Evolutionary conservation across 179 eudicot genomes (phyloP).

Genomic region (Pouteria campechiana): DNA sequence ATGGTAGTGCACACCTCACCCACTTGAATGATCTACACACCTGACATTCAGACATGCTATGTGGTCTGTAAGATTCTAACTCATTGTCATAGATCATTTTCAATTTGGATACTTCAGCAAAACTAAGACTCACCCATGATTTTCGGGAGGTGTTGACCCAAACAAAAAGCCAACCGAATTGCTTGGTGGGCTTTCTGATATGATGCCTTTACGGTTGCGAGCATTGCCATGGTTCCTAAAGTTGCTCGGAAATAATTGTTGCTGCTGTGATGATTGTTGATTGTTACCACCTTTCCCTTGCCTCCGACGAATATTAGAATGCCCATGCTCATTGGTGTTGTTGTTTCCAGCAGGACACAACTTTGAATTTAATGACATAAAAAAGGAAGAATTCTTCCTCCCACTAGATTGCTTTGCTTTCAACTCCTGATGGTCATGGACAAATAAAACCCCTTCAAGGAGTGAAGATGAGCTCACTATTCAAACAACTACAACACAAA

Average conservation of each 20-base stretch:
- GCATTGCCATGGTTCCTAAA: conserved; percentile 49
- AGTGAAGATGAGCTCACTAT: not conserved
- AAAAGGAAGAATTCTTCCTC: conserved; percentile 24
- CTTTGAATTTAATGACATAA: conserved; percentile 13
- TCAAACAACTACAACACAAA: too few species aligned
- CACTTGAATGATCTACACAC: too few species aligned
- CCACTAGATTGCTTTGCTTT: conserved; percentile 46
- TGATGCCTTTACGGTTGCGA: conserved; percentile 32
- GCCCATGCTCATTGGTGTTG: conserved; percentile 33
- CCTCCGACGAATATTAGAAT: conserved; percentile 39
- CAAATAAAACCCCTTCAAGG: not conserved
- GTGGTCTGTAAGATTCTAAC: not conserved
- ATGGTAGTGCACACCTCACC: too few species aligned
- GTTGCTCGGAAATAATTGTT: conserved; percentile 54
- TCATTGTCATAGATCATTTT: too few species aligned
- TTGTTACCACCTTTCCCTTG: conserved; percentile 54
- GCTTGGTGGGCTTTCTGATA: conserved; percentile 92
- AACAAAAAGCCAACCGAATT: conserved; percentile 83
- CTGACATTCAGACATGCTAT: not conserved
- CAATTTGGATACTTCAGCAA: too few species aligned
- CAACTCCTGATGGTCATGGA: conserved; percentile 45
- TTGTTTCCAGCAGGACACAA: conserved; percentile 25
- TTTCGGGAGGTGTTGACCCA: conserved; percentile 91
- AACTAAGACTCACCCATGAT: conserved; percentile 65
- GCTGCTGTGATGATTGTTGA: conserved; percentile 43